Conservation (phyloP, 2,329 filamentous ascomycete species). For the Colletotrichum viniferum region DNA sequence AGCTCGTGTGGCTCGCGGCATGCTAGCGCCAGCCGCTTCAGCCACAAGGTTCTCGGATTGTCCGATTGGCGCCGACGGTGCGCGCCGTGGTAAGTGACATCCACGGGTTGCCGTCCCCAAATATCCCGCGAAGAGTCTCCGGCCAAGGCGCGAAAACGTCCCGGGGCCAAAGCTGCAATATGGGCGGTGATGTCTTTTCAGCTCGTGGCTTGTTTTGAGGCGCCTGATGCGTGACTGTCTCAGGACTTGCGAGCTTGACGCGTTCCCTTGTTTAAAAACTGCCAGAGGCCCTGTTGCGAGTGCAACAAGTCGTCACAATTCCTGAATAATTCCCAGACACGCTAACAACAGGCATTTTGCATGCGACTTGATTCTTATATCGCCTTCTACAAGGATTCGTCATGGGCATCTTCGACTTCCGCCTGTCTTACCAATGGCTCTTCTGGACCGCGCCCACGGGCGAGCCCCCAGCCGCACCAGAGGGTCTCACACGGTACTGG, state of each 20-base stretch:
- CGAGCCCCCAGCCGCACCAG: constrained; percentile 35
- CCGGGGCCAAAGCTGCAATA: neutral
- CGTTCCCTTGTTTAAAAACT: neutral
- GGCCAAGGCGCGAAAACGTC: constrained; percentile 2
- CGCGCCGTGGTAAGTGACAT: neutral
- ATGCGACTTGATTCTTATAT: neutral
- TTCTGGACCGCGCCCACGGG: constrained; percentile 31
- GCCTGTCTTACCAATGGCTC: constrained; percentile 36
- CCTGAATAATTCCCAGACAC: neutral
- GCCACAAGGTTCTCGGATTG: neutral
- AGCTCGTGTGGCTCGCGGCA: neutral
- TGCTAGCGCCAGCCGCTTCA: neutral
- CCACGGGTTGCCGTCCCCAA: neutral
- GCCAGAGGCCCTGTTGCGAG: neutral
- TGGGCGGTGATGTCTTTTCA: neutral
- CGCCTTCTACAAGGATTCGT: neutral
- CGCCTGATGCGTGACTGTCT: neutral
- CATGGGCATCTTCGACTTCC: constrained; percentile 27
- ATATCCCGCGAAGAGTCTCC: constrained; percentile 10
- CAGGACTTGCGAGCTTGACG: neutral
- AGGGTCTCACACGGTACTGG: constrained; percentile 46
- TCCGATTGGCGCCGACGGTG: constrained; percentile 1
- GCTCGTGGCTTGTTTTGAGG: neutral
- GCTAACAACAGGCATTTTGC: neutral
- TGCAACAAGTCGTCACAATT: neutral